Evolutionary conservation across 1,284 basidiomycete species (phyloP).

Genomic region (Trichosporon coremiiforme): DNA sequence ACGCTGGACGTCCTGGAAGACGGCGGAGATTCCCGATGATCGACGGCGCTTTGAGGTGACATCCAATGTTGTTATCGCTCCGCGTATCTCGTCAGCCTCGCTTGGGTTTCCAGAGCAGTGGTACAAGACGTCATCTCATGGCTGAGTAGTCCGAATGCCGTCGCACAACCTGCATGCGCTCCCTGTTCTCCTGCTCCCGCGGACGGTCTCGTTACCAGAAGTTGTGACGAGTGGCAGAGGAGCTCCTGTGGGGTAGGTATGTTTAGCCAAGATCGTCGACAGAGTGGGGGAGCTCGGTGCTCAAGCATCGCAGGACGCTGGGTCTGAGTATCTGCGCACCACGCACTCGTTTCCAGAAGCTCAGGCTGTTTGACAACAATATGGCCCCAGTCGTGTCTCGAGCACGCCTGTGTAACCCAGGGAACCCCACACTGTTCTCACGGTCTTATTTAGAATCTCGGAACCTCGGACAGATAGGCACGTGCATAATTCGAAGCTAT

Average conservation of each 20-base stretch:
- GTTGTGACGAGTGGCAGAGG: too few species aligned
- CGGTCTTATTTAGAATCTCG: too few species aligned
- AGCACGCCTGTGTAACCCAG: not conserved
- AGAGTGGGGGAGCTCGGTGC: conserved; percentile 10
- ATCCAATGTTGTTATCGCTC: not conserved
- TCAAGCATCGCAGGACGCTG: not conserved
- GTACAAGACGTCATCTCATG: not conserved
- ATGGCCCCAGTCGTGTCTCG: not conserved
- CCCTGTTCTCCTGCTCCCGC: too few species aligned
- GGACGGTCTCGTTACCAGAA: too few species aligned
- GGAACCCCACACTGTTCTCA: not conserved
- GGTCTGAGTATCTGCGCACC: not conserved
- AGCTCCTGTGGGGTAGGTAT: too few species aligned
- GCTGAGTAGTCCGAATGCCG: not conserved
- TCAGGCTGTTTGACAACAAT: not conserved
- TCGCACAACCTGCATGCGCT: not conserved
- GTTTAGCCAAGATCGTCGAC: not conserved
- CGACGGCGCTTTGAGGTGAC: not conserved
- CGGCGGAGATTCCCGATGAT: conserved; percentile 5
- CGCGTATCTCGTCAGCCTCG: conserved; percentile 7
- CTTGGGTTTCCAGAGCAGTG: not conserved
- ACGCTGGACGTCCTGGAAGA: too few species aligned
- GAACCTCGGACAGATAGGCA: not conserved
- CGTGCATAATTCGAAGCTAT: not conserved
- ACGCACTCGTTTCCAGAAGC: not conserved